Evolutionary conservation across 306 rosid genomes (phyloP), one percentile per base, ranked within the genome.

Genomic region (Glycyrrhiza uralensis): DNA sequence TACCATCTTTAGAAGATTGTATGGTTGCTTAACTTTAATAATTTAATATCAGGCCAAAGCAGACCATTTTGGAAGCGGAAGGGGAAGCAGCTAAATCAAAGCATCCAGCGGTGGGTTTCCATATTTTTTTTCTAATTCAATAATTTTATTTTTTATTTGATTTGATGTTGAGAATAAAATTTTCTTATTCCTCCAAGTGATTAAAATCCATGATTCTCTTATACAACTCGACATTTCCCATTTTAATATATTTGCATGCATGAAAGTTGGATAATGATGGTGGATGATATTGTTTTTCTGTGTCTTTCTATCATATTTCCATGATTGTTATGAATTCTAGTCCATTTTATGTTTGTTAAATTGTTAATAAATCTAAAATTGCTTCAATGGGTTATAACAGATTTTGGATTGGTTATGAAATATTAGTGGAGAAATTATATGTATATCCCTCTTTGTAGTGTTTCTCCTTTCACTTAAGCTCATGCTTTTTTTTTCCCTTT

Each of bases 1-100:
- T 44, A 68, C 8, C 50, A 72, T 62, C 52, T 70, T 24, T 45
- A 39, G 51, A 55, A 59, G 41, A 36, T 41, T 77, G 51, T 49
- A 26, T 62, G 45, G 23, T 33, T 64, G 12, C 64, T 19, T 74
- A 54, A 26, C 76, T 39, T 63, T 58, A 23, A 66, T 38, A 17
- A 12, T 56, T 74, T 38, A 38, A 63, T 82, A 44, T 71, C 79
- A 94, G 98, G 85, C 92, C 96, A 63, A 91, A 94, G 91, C 96
- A 89, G 76, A 91, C 97, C 60, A 78, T 94, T 59, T 83, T 94
- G 81, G 98, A 94, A 87, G 84, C 98, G 71, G 97, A 93, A 86
- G 97, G 98, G 36, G 93, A 87, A 81, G 86, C 90, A 71, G 87
- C 96, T 44, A 90, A 86, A 64, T 87, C 91, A 45, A 93, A 85